Conservation (phyloP, 805 yeast genomes). For the Yamadazyma sp. region DNA sequence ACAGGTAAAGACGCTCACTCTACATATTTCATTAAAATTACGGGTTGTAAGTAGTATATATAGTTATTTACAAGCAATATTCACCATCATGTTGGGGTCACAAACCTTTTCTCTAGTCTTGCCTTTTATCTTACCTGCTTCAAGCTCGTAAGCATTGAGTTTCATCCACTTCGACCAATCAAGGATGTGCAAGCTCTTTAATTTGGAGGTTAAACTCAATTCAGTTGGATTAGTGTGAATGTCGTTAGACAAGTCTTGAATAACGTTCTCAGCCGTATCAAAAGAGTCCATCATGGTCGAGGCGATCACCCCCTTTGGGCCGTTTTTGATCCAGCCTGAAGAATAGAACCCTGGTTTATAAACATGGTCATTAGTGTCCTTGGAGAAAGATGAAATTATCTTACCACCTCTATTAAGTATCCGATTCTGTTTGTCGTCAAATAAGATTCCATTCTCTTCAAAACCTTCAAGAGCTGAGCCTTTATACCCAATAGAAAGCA, state of each 20-base stretch:
- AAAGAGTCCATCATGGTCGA: conserved; percentile 85
- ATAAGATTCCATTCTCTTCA: conserved; percentile 34
- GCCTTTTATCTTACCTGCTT: conserved; percentile 46
- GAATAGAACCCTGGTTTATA: conserved; percentile 59
- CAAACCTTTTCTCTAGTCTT: conserved; percentile 61
- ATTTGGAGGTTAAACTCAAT: conserved; percentile 15
- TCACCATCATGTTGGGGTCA: conserved; percentile 49
- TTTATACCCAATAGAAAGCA: conserved; percentile 81
- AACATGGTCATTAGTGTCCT: conserved; percentile 20
- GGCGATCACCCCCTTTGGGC: conserved; percentile 89
- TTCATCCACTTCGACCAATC: conserved; percentile 68
- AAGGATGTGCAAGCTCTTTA: conserved; percentile 27
- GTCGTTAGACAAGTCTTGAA: conserved; percentile 50
- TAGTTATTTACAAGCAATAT: conserved; percentile 26
- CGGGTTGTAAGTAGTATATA: conserved; percentile 25
- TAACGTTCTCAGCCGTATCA: conserved; percentile 64
- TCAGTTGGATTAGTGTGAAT: conserved; percentile 17
- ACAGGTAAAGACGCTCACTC: conserved; percentile 31
- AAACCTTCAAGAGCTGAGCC: conserved; percentile 66
- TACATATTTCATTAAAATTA: conserved; percentile 29
- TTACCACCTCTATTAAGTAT: conserved; percentile 38
- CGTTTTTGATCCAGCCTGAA: conserved; percentile 88
- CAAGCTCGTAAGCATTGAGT: conserved; percentile 54
- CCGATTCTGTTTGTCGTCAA: conserved; percentile 25
- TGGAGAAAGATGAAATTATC: conserved; percentile 19